Evolutionary conservation across 2,329 filamentous ascomycete genomes (phyloP).

Genomic region (Ceratocystis ficicola): DNA sequence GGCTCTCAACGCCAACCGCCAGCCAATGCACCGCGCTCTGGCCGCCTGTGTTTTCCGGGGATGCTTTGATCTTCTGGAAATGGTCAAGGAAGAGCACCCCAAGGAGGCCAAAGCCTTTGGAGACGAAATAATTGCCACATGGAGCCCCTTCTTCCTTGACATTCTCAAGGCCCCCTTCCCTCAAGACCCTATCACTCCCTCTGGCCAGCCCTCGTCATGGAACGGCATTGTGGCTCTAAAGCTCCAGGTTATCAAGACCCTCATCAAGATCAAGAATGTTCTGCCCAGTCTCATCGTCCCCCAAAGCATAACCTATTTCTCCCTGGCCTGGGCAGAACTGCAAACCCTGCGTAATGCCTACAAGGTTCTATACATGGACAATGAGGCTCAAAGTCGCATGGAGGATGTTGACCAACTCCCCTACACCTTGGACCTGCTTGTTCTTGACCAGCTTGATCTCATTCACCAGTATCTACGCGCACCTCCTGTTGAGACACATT

Average conservation of each 20-base stretch:
- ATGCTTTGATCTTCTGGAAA: constrained; percentile 91
- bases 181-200: constrained; percentile 40
- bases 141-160: constrained; percentile 80
- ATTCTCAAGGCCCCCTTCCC: constrained; percentile 66
- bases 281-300: constrained; percentile 73
- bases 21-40: constrained; percentile 64
- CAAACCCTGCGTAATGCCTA: constrained; percentile 60
- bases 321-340: constrained; percentile 80
- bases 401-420: constrained; percentile 87
- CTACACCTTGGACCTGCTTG: constrained; percentile 85
- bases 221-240: constrained; percentile 77
- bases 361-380: constrained; percentile 71
- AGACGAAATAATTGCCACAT: constrained; percentile 67
- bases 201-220: constrained; percentile 53
- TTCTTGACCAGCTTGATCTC: constrained; percentile 89
- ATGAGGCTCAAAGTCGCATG: constrained; percentile 73
- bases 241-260: constrained; percentile 82
- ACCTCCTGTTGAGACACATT: constrained; percentile 73
- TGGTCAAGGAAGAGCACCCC: constrained; percentile 89
- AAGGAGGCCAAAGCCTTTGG: constrained; percentile 78
- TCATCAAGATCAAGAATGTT: constrained; percentile 76
- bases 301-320: constrained; percentile 73
- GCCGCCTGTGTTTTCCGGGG: constrained; percentile 81
- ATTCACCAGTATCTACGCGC: constrained; percentile 83
- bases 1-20: constrained; percentile 61